These are phyloP conservation scores for Skeletonema grethae DNA, from an alignment of 108 stramenopile genomes.

Conservation along the genomic window DNA sequence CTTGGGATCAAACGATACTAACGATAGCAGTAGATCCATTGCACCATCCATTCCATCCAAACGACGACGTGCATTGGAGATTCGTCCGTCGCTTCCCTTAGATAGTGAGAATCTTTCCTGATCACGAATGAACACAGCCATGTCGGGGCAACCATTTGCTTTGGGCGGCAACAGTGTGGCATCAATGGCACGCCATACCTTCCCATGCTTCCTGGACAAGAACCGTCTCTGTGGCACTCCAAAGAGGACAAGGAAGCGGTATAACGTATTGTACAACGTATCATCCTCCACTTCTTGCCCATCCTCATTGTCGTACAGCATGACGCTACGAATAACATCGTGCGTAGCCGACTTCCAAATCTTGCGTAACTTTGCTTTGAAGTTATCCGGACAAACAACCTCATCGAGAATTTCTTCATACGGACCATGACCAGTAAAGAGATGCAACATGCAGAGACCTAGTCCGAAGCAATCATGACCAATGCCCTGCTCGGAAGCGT, in stretches of 20 bases:
- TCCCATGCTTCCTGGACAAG: slow-evolving; percentile 36
- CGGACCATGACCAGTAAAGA: slow-evolving; percentile 93
- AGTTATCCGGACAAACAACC: slow-evolving; percentile 74
- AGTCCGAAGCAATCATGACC: slow-evolving; percentile 93
- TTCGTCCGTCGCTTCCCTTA: slow-evolving; percentile 63
- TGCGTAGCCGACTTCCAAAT: slow-evolving; percentile 84
- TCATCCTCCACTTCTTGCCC: slow-evolving; percentile 81
- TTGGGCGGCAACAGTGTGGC: slow-evolving; percentile 17
- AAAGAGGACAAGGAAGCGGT: slow-evolving; percentile 91
- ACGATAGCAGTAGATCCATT: slow-evolving; percentile 72
- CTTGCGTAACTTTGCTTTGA: slow-evolving; percentile 62
- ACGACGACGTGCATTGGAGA: slow-evolving; percentile 62
- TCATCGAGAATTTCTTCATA: slow-evolving; percentile 97
- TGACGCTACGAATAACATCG: slow-evolving; percentile 70
- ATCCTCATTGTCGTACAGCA: slow-evolving; percentile 77
- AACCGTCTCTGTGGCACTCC: slow-evolving; percentile 75
- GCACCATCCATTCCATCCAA: slow-evolving; percentile 76
- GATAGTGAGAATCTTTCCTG: slow-evolving; percentile 59
- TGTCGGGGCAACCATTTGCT: slow-evolving; percentile 47
- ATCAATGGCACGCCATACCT: slow-evolving; percentile 78
- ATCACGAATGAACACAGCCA: slow-evolving; percentile 55
- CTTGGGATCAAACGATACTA: slow-evolving; percentile 75
- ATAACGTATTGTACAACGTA: slow-evolving; percentile 91
- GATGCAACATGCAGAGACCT: slow-evolving; percentile 94
- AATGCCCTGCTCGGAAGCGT: slow-evolving; percentile 83